Conservation (phyloP, 768 basidiomycete species). For the Kwoniella sp. region DNA sequence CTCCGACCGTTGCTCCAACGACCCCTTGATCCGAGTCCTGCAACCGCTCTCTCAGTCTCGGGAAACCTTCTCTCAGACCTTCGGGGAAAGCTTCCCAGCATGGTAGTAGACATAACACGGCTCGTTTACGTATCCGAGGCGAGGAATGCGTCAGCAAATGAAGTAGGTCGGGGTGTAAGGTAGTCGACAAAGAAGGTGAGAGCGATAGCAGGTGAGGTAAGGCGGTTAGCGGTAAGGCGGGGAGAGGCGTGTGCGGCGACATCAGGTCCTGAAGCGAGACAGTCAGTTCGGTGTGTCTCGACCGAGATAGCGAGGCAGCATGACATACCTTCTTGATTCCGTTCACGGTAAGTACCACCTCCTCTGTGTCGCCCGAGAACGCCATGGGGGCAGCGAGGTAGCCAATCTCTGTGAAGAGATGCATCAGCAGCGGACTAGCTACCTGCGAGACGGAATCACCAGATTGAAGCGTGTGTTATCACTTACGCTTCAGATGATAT, state of each 20-base stretch:
- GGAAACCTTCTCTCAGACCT: conserved; percentile 66
- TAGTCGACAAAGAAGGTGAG: conserved; percentile 60
- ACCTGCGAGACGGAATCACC: background rate
- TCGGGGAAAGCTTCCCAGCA: conserved; percentile 82
- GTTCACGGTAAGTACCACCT: conserved; percentile 95
- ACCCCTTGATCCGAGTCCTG: conserved; percentile 70
- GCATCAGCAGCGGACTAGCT: background rate
- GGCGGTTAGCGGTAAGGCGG: conserved; percentile 52
- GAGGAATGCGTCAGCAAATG: conserved; percentile 57
- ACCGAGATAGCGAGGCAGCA: background rate
- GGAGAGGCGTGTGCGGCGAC: conserved; percentile 46
- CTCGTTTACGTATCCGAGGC: conserved; percentile 75
- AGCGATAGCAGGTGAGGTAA: conserved; percentile 48
- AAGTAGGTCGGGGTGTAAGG: conserved; percentile 86
- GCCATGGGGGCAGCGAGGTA: conserved; percentile 92
- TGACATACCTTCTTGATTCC: conserved; percentile 53
- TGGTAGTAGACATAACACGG: conserved; percentile 80
- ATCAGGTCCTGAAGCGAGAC: conserved; percentile 34
- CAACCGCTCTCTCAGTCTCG: conserved; percentile 65
- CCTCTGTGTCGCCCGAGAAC: conserved; percentile 91
- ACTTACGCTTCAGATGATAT: conserved; percentile 75
- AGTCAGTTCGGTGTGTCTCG: too few species aligned
- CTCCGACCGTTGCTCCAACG: conserved; percentile 89
- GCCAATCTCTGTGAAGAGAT: conserved; percentile 79
- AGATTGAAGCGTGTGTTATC: too few species aligned